phyloP scores from a whole-genome alignment of 257 asterid genomes.

The Nicotiana noctiflora region DNA sequence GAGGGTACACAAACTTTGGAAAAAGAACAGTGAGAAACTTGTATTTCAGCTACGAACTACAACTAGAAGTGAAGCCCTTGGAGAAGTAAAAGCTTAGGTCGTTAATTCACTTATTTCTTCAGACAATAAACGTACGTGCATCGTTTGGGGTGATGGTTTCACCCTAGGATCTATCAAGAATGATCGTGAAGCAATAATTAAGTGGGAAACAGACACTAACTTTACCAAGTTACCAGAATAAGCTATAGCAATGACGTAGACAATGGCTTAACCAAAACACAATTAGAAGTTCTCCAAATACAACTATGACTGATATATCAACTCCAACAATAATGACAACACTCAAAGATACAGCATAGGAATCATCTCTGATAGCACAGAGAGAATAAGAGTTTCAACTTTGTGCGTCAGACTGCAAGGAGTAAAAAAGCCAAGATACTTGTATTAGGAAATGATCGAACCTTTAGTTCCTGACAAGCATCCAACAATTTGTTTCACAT shows the following conservation, averaged over 20 bases:
- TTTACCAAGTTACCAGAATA: neutral
- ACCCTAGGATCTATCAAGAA: neutral
- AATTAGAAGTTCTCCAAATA: neutral
- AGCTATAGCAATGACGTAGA: neutral
- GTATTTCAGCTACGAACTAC: neutral
- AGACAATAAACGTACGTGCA: neutral
- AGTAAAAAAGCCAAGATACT: too few species aligned
- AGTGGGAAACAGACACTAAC: neutral
- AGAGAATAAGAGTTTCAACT: too few species aligned
- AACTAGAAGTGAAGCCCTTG: neutral
- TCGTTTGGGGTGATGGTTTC: neutral
- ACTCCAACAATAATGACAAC: neutral
- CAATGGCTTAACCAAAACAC: neutral
- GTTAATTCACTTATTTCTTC: neutral
- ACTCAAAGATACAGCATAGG: neutral
- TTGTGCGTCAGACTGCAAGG: too few species aligned
- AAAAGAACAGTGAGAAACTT: neutral
- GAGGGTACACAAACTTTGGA: neutral
- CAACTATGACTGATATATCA: neutral
- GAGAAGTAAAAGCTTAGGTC: neutral
- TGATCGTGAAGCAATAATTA: neutral
- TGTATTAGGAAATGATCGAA: constrained; percentile 12
- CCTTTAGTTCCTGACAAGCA: constrained; percentile 80
- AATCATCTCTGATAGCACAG: neutral
- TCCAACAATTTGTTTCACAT: constrained; percentile 48